These are phyloP conservation scores for Ceratocystis alfenasii DNA, from an alignment of 2,329 filamentous ascomycete species.

Conservation along the genomic window DNA sequence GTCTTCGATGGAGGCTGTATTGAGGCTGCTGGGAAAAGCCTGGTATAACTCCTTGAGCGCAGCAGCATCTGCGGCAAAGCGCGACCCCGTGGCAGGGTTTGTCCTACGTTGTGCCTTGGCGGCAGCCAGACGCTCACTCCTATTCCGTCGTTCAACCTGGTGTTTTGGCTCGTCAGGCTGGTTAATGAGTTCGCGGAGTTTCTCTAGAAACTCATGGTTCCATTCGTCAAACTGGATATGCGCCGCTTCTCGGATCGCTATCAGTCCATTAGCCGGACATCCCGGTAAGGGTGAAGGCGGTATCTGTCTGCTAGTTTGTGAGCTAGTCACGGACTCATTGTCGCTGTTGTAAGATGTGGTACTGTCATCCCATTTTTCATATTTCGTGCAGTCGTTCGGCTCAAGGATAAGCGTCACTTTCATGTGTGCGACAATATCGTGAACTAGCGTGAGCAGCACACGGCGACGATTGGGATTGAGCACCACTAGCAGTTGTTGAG, in stretches of 20 bases:
- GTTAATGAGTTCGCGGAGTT: slow-evolving; percentile 16
- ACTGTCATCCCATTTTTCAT: slow-evolving; percentile 19
- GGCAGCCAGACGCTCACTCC: slow-evolving; percentile 31
- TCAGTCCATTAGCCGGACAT: slow-evolving; percentile 22
- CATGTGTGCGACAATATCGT: slow-evolving; percentile 44
- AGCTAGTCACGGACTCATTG: slow-evolving; percentile 3
- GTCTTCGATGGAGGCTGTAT: slow-evolving; percentile 46
- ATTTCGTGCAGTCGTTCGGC: slow-evolving; percentile 18
- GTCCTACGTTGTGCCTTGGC: slow-evolving; percentile 21
- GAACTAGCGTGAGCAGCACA: slow-evolving; percentile 40
- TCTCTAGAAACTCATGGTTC: slow-evolving; percentile 19
- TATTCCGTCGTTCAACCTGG: slow-evolving; percentile 36
- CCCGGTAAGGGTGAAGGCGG: slow-evolving; percentile 13
- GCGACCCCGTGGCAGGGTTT: slow-evolving; percentile 30
- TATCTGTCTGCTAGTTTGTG: background rate
- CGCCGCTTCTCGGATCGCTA: slow-evolving; percentile 14
- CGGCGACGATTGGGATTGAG: slow-evolving; percentile 42
- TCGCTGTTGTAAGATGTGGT: slow-evolving; percentile 20
- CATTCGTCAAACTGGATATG: slow-evolving; percentile 20
- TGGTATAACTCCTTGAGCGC: slow-evolving; percentile 42
- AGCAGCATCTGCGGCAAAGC: slow-evolving; percentile 31
- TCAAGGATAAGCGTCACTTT: slow-evolving; percentile 36
- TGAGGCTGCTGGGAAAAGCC: slow-evolving; percentile 42
- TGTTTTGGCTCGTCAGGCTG: slow-evolving; percentile 33
- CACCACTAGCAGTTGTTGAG: slow-evolving; percentile 43